These are phyloP conservation scores for Solanum ahanhuiri DNA, from an alignment of 257 asterid genomes.

Conservation along the genomic window DNA sequence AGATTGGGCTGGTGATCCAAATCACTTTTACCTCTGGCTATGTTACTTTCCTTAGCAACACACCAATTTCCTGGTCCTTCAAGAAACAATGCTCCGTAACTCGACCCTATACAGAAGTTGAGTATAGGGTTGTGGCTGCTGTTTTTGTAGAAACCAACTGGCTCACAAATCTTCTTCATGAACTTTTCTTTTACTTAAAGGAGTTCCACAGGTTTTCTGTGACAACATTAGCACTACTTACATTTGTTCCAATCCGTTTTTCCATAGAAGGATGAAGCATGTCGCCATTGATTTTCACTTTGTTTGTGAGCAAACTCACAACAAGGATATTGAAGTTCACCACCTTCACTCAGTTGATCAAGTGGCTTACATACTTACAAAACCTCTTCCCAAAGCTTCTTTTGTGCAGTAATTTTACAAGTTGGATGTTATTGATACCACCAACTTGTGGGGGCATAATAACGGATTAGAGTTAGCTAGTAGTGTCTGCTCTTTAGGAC, in stretches of 20 bases:
- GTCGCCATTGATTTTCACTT: not conserved
- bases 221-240: not conserved
- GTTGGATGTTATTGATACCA: not conserved
- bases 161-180: not conserved
- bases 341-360: not conserved
- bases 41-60: not conserved
- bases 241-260: not conserved
- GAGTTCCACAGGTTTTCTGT: not conserved
- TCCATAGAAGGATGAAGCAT: not conserved
- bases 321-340: not conserved
- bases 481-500: not conserved
- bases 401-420: too few relatives aligned
- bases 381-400: not conserved
- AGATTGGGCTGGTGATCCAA: not conserved
- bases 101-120: not conserved
- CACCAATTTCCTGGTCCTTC: not conserved
- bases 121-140: not conserved
- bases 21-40: not conserved
- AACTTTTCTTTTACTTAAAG: not conserved
- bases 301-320: not conserved
- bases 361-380: not conserved
- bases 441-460: not conserved
- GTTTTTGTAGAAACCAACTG: not conserved
- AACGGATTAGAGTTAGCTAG: not conserved
- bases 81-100: not conserved